Base-by-base conservation (phyloP, 1,284 basidiomycete species). In the Earliella scabrosa region DNA sequence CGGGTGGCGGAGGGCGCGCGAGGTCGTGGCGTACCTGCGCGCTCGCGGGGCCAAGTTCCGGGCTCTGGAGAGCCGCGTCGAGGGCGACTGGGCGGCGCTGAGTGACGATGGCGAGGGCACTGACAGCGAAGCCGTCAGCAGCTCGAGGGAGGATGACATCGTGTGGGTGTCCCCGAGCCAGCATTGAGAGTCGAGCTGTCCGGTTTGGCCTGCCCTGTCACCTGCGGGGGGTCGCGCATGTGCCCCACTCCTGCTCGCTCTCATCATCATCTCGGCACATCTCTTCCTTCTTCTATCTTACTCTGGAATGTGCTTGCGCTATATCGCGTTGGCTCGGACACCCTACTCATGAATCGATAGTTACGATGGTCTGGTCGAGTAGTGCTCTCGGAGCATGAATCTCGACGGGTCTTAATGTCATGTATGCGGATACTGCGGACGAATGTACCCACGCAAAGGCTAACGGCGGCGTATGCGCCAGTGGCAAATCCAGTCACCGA, bases 1-100 rank as follows among this genome's bases (percentile, higher is more conserved):
- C 45, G 87, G 85, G 23, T 87, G 82, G 78, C 77, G 89, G 57
- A 73, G 71, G 64, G 83, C 82, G 39, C 72, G 71, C 32, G 90
- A 92, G 70, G 83, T 91, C 1, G 72, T 89, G 27, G 68, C 70
- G 41, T 92, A 86, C 69, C 72, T 93, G 72, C 79, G 76, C 66
- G 71, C 71, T 59, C 76, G 81, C 52, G 90, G 90, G 0, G 90
- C 87, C 38, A 85, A 81, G 70, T 80, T 91, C 63, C 79, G 84
- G 26, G 73, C 76, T 16, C 68, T 87, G 54, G 75, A 75, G 39
- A 71, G 68, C 44, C 68, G 66, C 44, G 75, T 82, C 29, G 79
- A 82, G 64, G 84, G 76, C 21, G 83, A 84, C 35, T 90, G 88
- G 85, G 86, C 80, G 20, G 81, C 78, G 31, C 63, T 83, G 62